These are phyloP conservation scores for Berberis thunbergii DNA, from an alignment of 164 flowering plant species.

Conservation along the genomic window DNA sequence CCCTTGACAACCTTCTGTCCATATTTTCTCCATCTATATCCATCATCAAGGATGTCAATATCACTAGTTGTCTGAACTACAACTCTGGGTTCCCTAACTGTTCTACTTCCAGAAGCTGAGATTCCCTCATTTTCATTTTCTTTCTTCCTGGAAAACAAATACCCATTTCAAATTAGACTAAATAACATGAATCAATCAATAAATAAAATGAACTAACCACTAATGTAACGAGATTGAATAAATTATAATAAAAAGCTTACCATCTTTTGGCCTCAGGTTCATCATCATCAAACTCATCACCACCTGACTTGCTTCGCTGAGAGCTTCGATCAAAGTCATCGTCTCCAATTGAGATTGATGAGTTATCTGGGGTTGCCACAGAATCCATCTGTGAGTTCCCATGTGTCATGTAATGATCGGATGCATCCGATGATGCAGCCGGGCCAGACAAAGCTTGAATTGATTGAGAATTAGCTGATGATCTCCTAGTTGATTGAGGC, in stretches of 20 bases:
- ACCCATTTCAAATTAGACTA: too few species aligned
- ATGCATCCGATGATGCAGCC: slow-evolving; percentile 4
- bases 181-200: too few species aligned
- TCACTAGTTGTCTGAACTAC: slow-evolving; percentile 91
- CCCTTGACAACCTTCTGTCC: slow-evolving; percentile 96
- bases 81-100: slow-evolving; percentile 79
- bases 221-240: not conserved
- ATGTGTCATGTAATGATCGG: slow-evolving; percentile 3
- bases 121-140: slow-evolving; percentile 43
- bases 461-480: slow-evolving; percentile 30
- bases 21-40: slow-evolving; percentile 88
- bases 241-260: slow-evolving; percentile 20
- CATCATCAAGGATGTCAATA: slow-evolving; percentile 84
- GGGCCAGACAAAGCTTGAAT: slow-evolving; percentile 11
- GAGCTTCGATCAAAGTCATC: slow-evolving; percentile 52
- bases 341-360: slow-evolving; percentile 56
- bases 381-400: slow-evolving; percentile 23
- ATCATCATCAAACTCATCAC: slow-evolving; percentile 33
- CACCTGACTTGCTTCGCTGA: slow-evolving; percentile 34
- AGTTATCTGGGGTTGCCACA: slow-evolving; percentile 39
- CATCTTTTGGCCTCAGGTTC: slow-evolving; percentile 67
- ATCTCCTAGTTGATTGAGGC: slow-evolving; percentile 57
- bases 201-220: too few species aligned
- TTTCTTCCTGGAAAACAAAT: slow-evolving; percentile 48
- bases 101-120: slow-evolving; percentile 51